Conservation (phyloP, 257 asterid genomes). For the Rhazya stricta region DNA sequence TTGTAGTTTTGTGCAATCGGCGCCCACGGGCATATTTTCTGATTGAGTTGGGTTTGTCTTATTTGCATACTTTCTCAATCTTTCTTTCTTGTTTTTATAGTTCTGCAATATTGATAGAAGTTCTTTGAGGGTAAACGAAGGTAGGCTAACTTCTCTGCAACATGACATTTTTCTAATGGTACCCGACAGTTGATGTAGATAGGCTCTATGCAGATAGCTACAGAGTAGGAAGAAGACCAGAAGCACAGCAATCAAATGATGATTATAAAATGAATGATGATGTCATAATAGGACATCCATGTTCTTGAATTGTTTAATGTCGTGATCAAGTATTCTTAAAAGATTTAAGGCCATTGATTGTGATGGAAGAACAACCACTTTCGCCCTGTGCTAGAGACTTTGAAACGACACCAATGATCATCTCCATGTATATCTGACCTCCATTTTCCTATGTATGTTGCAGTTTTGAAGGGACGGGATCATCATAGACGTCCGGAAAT, state of each 20-base stretch:
- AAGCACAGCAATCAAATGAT: not conserved
- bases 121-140: not conserved
- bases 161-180: not conserved
- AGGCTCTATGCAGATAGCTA: not conserved
- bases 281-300: not conserved
- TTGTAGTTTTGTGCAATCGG: too few species aligned
- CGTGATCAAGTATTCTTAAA: not conserved
- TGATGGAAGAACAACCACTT: conserved; percentile 2
- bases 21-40: too few species aligned
- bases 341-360: conserved; percentile 1
- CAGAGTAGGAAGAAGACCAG: not conserved
- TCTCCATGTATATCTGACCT: too few species aligned
- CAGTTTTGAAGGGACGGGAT: too few species aligned
- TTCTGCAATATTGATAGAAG: not conserved
- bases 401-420: too few species aligned
- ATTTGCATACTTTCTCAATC: not conserved
- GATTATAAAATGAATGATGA: not conserved
- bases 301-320: conserved; percentile 7
- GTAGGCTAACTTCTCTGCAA: not conserved
- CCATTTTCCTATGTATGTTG: too few species aligned
- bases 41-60: not conserved
- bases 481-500: too few species aligned
- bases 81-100: too few species aligned
- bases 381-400: not conserved
- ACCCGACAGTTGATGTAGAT: not conserved